phyloP scores from a whole-genome alignment of 2,329 filamentous ascomycete genomes.

The Penicillium sp. region DNA sequence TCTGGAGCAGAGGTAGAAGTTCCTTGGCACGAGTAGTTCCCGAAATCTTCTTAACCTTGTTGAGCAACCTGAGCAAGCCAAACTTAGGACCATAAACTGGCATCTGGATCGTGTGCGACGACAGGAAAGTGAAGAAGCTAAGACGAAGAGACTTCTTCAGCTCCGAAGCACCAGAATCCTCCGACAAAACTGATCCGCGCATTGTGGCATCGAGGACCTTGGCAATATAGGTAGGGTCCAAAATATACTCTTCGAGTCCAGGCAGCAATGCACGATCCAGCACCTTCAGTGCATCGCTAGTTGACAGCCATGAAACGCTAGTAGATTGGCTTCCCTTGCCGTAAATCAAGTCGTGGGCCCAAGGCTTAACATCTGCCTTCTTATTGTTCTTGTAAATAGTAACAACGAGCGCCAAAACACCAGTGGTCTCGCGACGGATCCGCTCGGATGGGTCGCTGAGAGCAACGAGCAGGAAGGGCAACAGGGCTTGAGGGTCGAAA shows the following conservation, averaged over 20 bases:
- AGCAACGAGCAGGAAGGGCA: constrained; percentile 78
- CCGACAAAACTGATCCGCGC: constrained; percentile 46
- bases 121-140: constrained; percentile 69
- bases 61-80: constrained; percentile 69
- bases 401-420: constrained; percentile 61
- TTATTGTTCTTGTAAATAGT: constrained; percentile 51
- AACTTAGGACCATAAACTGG: constrained; percentile 70
- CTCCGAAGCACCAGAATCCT: constrained; percentile 49
- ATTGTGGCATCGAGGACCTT: constrained; percentile 63
- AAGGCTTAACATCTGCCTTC: constrained; percentile 45
- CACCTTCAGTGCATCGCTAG: constrained; percentile 60
- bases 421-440: constrained; percentile 73
- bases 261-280: constrained; percentile 69
- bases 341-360: constrained; percentile 68
- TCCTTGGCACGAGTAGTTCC: constrained; percentile 71
- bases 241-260: constrained; percentile 78
- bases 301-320: constrained; percentile 57
- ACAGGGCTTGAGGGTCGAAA: constrained; percentile 71
- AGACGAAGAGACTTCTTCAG: constrained; percentile 64
- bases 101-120: constrained; percentile 68
- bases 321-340: constrained; percentile 52
- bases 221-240: constrained; percentile 72
- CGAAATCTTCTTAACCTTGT: constrained; percentile 69
- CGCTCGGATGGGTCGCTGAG: constrained; percentile 73
- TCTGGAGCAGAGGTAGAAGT: constrained; percentile 71